These are phyloP conservation scores for Cornus kousa DNA, from an alignment of 148 eudicot species.

Conservation along the genomic window DNA sequence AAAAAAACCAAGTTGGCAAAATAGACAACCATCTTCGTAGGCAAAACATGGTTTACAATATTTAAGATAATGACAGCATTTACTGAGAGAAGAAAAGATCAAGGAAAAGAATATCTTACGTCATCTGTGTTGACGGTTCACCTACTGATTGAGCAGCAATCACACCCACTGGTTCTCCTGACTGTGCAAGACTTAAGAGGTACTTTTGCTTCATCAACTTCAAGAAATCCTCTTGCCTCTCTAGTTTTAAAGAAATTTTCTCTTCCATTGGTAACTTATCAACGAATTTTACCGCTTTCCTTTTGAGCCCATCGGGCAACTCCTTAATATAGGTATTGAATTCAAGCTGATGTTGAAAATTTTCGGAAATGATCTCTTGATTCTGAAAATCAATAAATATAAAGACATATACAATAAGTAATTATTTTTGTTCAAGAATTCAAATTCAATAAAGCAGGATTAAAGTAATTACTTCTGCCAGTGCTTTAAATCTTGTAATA, in stretches of 20 bases:
- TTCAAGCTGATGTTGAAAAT: constrained; percentile 45
- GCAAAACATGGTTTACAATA: neutral
- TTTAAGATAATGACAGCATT: neutral
- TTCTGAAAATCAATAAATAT: constrained; percentile 46
- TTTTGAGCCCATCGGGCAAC: constrained; percentile 59
- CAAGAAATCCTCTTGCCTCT: constrained; percentile 44
- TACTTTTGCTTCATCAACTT: constrained; percentile 75
- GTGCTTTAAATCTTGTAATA: constrained; percentile 74
- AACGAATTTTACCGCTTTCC: constrained; percentile 41
- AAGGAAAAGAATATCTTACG: constrained; percentile 50
- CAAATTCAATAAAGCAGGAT: constrained; percentile 1
- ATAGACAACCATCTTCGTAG: neutral
- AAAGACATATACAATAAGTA: neutral
- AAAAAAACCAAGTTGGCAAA: neutral
- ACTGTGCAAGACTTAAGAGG: constrained; percentile 76
- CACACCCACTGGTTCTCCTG: constrained; percentile 98
- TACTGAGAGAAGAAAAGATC: neutral
- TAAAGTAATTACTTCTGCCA: constrained; percentile 52
- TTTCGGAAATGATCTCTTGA: constrained; percentile 50
- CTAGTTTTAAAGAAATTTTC: constrained; percentile 8
- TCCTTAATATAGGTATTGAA: constrained; percentile 58
- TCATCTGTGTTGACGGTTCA: constrained; percentile 99
- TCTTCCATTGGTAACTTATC: constrained; percentile 7
- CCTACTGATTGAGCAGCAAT: constrained; percentile 97
- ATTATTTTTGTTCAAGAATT: neutral